Percentiles rank a stretch among this genome's conserved stretches.
phyloP scores from a whole-genome alignment of 1,139 yeast species.

The Scheffersomyces parashehatae region DNA sequence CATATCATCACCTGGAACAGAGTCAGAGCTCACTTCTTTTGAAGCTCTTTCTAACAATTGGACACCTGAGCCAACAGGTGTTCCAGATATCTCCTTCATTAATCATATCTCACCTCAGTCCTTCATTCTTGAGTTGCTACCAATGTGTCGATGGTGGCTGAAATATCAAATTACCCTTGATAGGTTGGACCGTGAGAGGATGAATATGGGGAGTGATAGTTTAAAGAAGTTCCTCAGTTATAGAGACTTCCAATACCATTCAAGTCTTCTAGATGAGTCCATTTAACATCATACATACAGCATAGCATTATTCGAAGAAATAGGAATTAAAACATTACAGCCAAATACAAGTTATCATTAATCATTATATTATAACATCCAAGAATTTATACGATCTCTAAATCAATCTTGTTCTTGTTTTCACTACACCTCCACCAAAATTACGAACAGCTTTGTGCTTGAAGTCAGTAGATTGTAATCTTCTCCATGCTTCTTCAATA shows the following conservation, averaged over 20 bases:
- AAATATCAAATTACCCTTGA: conserved; percentile 32
- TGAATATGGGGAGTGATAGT: conserved; percentile 17
- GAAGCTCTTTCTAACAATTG: not conserved
- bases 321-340: not conserved
- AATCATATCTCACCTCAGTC: conserved; percentile 13
- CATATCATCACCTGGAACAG: conserved; percentile 2
- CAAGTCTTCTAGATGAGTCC: conserved; percentile 6
- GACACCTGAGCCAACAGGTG: conserved; percentile 16
- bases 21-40: not conserved
- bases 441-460: conserved; percentile 68
- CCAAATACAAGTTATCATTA: not conserved
- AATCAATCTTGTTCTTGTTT: conserved; percentile 43
- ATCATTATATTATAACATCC: not conserved
- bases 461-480: conserved; percentile 64
- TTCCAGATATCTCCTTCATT: conserved; percentile 21
- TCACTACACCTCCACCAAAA: conserved; percentile 71
- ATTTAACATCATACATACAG: not conserved
- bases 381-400: conserved; percentile 10
- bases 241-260: conserved; percentile 35
- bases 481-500: conserved; percentile 89
- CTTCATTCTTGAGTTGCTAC: conserved; percentile 31
- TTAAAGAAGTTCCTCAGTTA: conserved; percentile 33
- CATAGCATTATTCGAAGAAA: not conserved
- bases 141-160: conserved; percentile 36
- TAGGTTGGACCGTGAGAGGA: conserved; percentile 20